These are phyloP conservation scores for Penicillium bovifimosum DNA, from an alignment of 495 filamentous ascomycete species.

Conservation along the genomic window DNA sequence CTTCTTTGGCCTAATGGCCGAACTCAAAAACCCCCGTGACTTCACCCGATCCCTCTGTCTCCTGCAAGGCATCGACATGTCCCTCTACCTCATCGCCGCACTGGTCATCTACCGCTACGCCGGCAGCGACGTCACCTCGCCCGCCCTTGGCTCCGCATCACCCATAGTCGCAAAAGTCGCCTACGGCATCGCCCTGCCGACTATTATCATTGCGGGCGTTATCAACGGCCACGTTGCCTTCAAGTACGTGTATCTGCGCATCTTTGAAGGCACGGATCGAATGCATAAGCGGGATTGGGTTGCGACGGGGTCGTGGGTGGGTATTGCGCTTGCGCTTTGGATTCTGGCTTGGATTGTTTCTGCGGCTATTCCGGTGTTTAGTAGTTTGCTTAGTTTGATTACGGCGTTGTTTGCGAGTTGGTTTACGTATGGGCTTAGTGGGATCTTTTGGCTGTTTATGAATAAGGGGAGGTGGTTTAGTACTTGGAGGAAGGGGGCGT, in stretches of 20 bases:
- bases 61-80: constrained; percentile 58
- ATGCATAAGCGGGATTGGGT: constrained; percentile 56
- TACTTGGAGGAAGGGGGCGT: constrained; percentile 26
- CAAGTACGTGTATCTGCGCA: constrained; percentile 62
- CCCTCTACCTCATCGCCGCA: constrained; percentile 53
- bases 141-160: constrained; percentile 66
- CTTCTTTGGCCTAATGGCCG: constrained; percentile 71
- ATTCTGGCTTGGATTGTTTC: constrained; percentile 67
- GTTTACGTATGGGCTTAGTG: constrained; percentile 42
- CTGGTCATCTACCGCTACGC: constrained; percentile 65
- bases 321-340: constrained; percentile 53
- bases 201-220: constrained; percentile 56
- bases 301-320: constrained; percentile 49
- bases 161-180: constrained; percentile 59
- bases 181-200: constrained; percentile 74
- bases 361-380: constrained; percentile 67
- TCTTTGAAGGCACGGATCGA: constrained; percentile 53
- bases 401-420: constrained; percentile 39
- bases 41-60: constrained; percentile 61
- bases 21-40: constrained; percentile 64
- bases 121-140: constrained; percentile 60
- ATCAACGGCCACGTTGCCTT: constrained; percentile 61
- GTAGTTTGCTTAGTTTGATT: constrained; percentile 53
- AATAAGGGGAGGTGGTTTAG: constrained; percentile 29
- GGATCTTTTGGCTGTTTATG: constrained; percentile 42